Conservation (phyloP, 1,139 yeast genomes). For the Debaryomyces robertsiae region DNA sequence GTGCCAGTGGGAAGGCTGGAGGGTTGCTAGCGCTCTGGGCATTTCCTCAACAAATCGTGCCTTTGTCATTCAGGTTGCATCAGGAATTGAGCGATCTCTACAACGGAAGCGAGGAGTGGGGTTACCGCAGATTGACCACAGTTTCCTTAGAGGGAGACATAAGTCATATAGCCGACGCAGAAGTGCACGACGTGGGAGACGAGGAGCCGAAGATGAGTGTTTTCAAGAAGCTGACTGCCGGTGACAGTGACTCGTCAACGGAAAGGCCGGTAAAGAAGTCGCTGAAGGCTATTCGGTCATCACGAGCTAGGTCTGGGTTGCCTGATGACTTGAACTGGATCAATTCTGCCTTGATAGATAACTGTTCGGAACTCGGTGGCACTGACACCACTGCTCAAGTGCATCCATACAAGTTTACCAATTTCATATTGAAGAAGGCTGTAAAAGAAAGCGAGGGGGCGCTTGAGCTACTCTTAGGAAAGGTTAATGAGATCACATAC, state of each 20-base stretch:
- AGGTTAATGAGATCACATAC: slow-evolving; percentile 68
- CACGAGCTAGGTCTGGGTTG: slow-evolving; percentile 31
- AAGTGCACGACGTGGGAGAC: slow-evolving; percentile 16
- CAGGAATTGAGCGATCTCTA: slow-evolving; percentile 77
- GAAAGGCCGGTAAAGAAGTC: slow-evolving; percentile 39
- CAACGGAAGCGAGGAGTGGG: slow-evolving; percentile 88
- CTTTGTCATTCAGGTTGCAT: slow-evolving; percentile 83
- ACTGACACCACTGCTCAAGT: slow-evolving; percentile 93
- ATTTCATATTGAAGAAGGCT: slow-evolving; percentile 75
- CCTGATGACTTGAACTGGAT: slow-evolving; percentile 88
- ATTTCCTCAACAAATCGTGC: slow-evolving; percentile 92
- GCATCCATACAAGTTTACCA: slow-evolving; percentile 92
- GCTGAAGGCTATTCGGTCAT: slow-evolving; percentile 28
- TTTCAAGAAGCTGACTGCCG: slow-evolving; percentile 17
- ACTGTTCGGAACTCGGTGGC: slow-evolving; percentile 83
- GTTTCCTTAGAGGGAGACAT: slow-evolving; percentile 86
- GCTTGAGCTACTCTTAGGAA: slow-evolving; percentile 83
- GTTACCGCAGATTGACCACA: slow-evolving; percentile 85
- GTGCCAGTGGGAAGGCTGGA: slow-evolving; percentile 98
- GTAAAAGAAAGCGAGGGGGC: slow-evolving; percentile 69
- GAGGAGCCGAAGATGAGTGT: slow-evolving; percentile 17
- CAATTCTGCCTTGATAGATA: slow-evolving; percentile 60
- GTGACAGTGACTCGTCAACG: slow-evolving; percentile 22
- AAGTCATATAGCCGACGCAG: slow-evolving; percentile 32
- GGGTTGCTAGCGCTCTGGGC: slow-evolving; percentile 96